Evolutionary conservation across 805 yeast genomes (phyloP).

Genomic region (Cyberlindnera xishuangbannaensis): DNA sequence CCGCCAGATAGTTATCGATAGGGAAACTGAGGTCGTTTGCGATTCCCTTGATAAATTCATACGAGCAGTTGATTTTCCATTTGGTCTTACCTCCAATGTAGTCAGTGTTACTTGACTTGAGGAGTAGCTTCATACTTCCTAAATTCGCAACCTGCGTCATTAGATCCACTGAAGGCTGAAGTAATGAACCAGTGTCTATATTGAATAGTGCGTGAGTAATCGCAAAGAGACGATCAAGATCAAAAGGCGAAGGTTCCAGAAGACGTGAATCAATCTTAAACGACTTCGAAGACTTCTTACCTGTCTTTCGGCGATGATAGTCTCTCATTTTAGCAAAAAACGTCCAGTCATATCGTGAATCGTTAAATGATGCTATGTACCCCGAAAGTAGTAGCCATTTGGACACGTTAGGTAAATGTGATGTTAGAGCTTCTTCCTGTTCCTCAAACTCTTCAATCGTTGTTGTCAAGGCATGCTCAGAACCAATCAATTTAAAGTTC

Average conservation of each 20-base stretch:
- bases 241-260: conserved; percentile 68
- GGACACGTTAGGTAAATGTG: conserved; percentile 53
- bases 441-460: conserved; percentile 11
- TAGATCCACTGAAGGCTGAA: conserved; percentile 30
- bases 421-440: conserved; percentile 10
- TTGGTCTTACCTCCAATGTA: conserved; percentile 60
- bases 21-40: conserved; percentile 64
- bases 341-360: conserved; percentile 61
- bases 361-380: conserved; percentile 74
- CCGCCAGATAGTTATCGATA: conserved; percentile 53
- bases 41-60: conserved; percentile 55
- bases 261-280: conserved; percentile 50
- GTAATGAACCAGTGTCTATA: conserved; percentile 30
- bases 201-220: conserved; percentile 67
- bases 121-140: conserved; percentile 28
- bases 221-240: conserved; percentile 74
- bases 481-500: conserved; percentile 26
- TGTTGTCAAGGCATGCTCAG: conserved; percentile 28
- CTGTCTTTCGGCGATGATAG: conserved; percentile 31
- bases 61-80: conserved; percentile 75
- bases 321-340: conserved; percentile 61
- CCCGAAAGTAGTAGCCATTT: conserved; percentile 77
- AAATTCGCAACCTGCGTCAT: conserved; percentile 30
- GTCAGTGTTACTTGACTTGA: conserved; percentile 38
- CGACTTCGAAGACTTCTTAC: conserved; percentile 34